Percentiles rank a stretch among this genome's conserved stretches.
Conservation (phyloP, 1,284 basidiomycete species). For the Trichosporon coremiiforme region DNA sequence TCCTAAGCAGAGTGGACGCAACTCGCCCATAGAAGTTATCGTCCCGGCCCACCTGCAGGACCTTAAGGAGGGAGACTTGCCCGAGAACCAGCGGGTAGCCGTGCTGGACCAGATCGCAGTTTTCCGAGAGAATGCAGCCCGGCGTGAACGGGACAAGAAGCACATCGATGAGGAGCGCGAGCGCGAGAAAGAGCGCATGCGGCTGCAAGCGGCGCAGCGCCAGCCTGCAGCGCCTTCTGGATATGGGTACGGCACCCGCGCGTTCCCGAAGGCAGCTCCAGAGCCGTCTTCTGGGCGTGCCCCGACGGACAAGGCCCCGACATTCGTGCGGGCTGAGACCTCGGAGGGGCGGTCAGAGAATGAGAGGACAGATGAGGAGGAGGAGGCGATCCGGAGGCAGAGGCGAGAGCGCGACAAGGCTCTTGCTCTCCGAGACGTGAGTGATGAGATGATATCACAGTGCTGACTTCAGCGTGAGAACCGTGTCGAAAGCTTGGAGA, state of each 20-base stretch:
- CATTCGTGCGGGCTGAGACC: constrained; percentile 73
- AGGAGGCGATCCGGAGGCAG: constrained; percentile 75
- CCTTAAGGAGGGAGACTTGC: constrained; percentile 88
- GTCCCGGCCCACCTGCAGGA: constrained; percentile 94
- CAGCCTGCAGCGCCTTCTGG: not conserved
- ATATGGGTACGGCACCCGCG: constrained; percentile 46
- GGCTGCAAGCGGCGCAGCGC: constrained; percentile 21
- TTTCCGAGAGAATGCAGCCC: constrained; percentile 83
- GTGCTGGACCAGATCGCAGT: constrained; percentile 94
- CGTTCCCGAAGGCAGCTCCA: constrained; percentile 26
- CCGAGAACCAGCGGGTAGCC: constrained; percentile 89
- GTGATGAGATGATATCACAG: constrained; percentile 46
- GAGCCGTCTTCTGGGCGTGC: not conserved
- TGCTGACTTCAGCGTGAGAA: constrained; percentile 56
- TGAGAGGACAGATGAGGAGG: constrained; percentile 77
- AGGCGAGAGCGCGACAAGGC: constrained; percentile 73
- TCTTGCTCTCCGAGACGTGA: constrained; percentile 77
- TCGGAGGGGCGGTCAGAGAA: constrained; percentile 52
- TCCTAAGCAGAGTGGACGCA: constrained; percentile 57
- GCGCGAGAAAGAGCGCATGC: constrained; percentile 33
- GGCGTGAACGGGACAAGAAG: constrained; percentile 80
- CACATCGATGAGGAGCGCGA: constrained; percentile 63
- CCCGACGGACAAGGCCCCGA: constrained; percentile 61
- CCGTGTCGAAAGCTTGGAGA: constrained; percentile 76
- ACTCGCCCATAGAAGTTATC: constrained; percentile 58